phyloP scores from a whole-genome alignment of 345 rosid species.

The Gossypium australe region DNA sequence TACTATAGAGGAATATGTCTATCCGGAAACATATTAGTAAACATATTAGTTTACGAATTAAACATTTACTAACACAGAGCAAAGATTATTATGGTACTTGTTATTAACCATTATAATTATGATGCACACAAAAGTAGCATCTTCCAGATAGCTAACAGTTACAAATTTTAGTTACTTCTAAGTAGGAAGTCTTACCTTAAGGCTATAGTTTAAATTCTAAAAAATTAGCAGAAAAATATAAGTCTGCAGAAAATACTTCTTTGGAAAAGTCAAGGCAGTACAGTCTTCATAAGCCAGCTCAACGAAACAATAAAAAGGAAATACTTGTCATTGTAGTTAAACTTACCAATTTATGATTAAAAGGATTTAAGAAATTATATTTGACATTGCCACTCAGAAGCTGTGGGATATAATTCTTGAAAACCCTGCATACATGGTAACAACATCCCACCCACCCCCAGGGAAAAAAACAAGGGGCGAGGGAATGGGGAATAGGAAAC shows the following conservation, averaged over 20 bases:
- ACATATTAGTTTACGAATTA: background rate
- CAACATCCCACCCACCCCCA: background rate
- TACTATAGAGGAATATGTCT: background rate
- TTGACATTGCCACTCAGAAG: slow-evolving; percentile 47
- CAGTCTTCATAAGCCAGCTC: background rate
- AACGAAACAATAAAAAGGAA: background rate
- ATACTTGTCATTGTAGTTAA: background rate
- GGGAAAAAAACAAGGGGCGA: background rate
- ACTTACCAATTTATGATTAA: slow-evolving; percentile 65
- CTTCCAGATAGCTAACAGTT: background rate
- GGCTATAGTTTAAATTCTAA: background rate
- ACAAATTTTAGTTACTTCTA: background rate
- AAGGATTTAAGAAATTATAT: slow-evolving; percentile 39
- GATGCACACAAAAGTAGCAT: background rate
- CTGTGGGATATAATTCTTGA: slow-evolving; percentile 62
- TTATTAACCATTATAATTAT: background rate
- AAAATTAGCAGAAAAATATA: background rate
- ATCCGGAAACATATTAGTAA: background rate
- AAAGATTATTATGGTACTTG: background rate
- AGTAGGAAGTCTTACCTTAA: background rate
- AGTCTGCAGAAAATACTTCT: background rate
- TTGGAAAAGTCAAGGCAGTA: background rate
- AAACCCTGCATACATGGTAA: slow-evolving; percentile 52
- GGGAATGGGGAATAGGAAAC: background rate
- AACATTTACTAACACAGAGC: background rate